Evolutionary conservation across 257 asterid genomes (phyloP).

Genomic region (Solanum chmielewskii): DNA sequence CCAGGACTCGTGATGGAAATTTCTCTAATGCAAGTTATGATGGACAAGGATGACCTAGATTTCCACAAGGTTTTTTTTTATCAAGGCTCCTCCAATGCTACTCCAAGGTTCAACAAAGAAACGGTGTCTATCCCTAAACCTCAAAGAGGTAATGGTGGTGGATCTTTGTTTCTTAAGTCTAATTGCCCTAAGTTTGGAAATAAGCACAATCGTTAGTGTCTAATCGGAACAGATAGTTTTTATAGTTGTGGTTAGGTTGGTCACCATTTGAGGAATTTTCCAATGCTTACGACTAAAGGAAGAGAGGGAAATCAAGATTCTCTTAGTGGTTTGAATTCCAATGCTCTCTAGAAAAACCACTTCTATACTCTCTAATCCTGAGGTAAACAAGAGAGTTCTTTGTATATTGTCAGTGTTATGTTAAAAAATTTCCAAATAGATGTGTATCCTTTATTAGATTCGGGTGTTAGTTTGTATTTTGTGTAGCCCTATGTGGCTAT

Average conservation of each 20-base stretch:
- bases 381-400: background rate
- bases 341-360: background rate
- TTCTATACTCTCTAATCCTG: background rate
- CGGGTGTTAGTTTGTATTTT: too few species aligned
- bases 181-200: background rate
- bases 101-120: background rate
- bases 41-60: background rate
- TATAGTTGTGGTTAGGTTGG: background rate
- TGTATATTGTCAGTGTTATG: accelerated
- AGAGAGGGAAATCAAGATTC: background rate
- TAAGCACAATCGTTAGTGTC: background rate
- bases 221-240: background rate
- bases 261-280: background rate
- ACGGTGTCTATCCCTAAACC: background rate
- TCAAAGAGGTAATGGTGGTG: background rate
- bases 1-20: background rate
- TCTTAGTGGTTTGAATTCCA: background rate
- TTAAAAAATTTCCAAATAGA: background rate
- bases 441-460: too few species aligned
- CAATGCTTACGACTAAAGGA: background rate
- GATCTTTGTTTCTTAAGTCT: background rate
- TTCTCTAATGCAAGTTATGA: background rate
- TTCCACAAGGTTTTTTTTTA: too few species aligned
- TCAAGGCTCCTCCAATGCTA: background rate
- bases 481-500: background rate